phyloP scores from a whole-genome alignment of 768 basidiomycete species.

The Hirschioporus abietinus region DNA sequence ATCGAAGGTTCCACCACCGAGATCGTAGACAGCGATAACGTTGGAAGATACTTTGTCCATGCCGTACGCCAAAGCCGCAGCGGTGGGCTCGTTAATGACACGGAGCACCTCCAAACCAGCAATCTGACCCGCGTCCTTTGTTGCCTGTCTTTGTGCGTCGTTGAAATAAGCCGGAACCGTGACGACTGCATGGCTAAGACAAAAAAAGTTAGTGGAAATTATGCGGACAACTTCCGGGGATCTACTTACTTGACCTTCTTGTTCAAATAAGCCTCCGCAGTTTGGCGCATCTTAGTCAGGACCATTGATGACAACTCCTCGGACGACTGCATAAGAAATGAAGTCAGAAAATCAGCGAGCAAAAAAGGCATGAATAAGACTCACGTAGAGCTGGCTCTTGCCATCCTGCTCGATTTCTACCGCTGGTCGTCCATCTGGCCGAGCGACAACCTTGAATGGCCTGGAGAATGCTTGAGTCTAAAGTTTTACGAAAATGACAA shows the following conservation, averaged over 20 bases:
- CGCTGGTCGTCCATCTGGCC: constrained; percentile 69
- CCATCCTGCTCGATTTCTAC: constrained; percentile 83
- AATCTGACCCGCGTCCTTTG: constrained; percentile 96
- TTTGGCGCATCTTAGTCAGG: constrained; percentile 90
- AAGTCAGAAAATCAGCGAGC: not conserved
- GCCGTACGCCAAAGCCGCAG: constrained; percentile 97
- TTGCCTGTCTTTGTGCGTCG: constrained; percentile 98
- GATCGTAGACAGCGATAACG: constrained; percentile 96
- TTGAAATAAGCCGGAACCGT: constrained; percentile 99
- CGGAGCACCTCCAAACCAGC: constrained; percentile 96
- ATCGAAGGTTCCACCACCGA: constrained; percentile 99
- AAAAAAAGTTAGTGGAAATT: constrained; percentile 9
- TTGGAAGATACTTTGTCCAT: constrained; percentile 75
- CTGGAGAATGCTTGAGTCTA: constrained; percentile 27
- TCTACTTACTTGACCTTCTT: constrained; percentile 86
- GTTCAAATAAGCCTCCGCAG: constrained; percentile 88
- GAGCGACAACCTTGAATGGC: constrained; percentile 77
- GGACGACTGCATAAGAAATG: constrained; percentile 50
- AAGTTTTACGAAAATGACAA: not conserved
- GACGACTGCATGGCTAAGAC: constrained; percentile 72
- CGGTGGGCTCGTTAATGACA: constrained; percentile 98
- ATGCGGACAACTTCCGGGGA: not conserved
- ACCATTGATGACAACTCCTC: constrained; percentile 89
- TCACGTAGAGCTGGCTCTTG: constrained; percentile 74
- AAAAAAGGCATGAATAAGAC: constrained; percentile 22